phyloP scores from a whole-genome alignment of 2,329 filamentous ascomycete species.

The Verticillium tricorpus region DNA sequence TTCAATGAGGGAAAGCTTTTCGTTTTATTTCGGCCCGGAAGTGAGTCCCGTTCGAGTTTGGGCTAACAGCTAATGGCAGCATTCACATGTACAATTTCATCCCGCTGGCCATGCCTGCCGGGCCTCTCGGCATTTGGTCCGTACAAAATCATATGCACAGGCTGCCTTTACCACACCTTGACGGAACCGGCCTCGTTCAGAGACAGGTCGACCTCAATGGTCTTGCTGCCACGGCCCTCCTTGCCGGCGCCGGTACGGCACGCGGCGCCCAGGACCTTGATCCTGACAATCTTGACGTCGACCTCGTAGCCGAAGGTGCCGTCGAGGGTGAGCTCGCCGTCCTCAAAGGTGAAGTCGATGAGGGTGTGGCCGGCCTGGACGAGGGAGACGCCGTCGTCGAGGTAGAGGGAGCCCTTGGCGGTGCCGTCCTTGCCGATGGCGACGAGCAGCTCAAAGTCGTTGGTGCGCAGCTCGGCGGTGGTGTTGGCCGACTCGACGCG shows the following conservation, averaged over 20 bases:
- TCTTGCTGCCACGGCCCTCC: conserved; percentile 9
- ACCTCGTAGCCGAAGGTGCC: conserved; percentile 51
- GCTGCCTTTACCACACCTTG: background rate
- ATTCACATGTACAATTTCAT: too few relatives aligned
- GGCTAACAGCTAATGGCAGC: too few relatives aligned
- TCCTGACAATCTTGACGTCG: conserved; percentile 36
- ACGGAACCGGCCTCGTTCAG: conserved; percentile 14
- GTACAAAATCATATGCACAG: too few relatives aligned
- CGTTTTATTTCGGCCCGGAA: too few relatives aligned
- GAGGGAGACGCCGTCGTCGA: conserved; percentile 63
- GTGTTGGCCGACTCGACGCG: conserved; percentile 63
- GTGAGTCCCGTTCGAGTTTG: too few relatives aligned
- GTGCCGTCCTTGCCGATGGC: conserved; percentile 50
- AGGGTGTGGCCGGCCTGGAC: conserved; percentile 37
- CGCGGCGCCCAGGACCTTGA: conserved; percentile 43
- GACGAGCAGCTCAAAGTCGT: conserved; percentile 63
- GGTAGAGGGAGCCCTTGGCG: conserved; percentile 60
- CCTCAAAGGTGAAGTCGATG: conserved; percentile 55
- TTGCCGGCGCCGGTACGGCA: conserved; percentile 3
- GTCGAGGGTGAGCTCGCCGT: conserved; percentile 42
- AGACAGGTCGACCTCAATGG: conserved; percentile 16
- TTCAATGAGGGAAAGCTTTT: too few relatives aligned
- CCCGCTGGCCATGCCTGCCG: too few relatives aligned
- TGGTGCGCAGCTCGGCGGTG: conserved; percentile 56
- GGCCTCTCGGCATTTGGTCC: too few relatives aligned